Evolutionary conservation across 305 asterid species (phyloP), one percentile per base, ranked within the genome.

Genomic region (Fraxinus albicans): DNA sequence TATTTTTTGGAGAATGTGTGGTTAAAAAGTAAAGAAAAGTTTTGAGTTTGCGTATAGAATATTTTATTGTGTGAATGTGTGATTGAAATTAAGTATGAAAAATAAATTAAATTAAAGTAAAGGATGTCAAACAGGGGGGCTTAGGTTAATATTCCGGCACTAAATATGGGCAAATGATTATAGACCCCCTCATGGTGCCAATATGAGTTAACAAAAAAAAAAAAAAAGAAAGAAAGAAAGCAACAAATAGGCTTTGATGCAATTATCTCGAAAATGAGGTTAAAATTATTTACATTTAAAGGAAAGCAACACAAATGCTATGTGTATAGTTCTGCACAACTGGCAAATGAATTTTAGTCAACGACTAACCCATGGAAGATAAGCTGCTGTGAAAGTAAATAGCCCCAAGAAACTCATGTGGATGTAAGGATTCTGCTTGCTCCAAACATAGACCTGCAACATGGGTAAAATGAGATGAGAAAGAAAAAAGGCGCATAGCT

Each of bases 351-450:
- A 73, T 73, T 27, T 33, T 79, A 83, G 70, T 79, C 78, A 88
- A 6, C 1, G 2, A 69, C 98, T 89, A 72, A 96, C 99, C 99
- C 99, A 96, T 84, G 99, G 99, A 87, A 96, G 92, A 86, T 96
- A 96, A 80, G 98, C 99, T 17, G 99, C 99, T 29, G 98, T 96
- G 90, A 96, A 96, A 81, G 98, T 96, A 87, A 96, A 96, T 9
- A 96, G 93, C 83, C 99, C 99, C 92, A 96, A 89, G 86, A 96
- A 96, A 89, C 98, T 96, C 99, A 96, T 96, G 88, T 92, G 99
- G 91, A 94, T 93, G 91, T 67, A 96, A 0, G 98, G 98, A 81
- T 96, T 96, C 93, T 96, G 99, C 93, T 96, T 96, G 92, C 98
- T 95, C 99, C 99, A 96, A 79, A 96, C 99, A 87, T 96, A 96